Percentiles rank a stretch among this genome's conserved stretches.
Conservation (phyloP, 257 asterid species). For the Phtheirospermum japonicum region DNA sequence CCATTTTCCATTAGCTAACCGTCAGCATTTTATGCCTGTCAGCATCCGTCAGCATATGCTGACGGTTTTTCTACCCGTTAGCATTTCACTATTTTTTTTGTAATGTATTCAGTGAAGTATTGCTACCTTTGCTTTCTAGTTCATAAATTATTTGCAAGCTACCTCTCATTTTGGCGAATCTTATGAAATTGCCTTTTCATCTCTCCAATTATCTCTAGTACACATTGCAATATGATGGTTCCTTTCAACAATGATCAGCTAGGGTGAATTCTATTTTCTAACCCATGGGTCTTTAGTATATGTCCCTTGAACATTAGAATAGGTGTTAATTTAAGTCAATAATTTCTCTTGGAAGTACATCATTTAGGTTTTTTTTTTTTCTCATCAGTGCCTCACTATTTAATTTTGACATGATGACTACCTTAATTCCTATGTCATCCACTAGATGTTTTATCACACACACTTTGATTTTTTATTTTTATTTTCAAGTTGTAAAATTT, state of each 20-base stretch:
- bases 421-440: slow-evolving; percentile 5
- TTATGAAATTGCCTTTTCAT: not conserved
- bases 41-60: no score
- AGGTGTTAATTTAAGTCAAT: slow-evolving; percentile 12
- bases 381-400: slow-evolving; percentile 11
- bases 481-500: not conserved
- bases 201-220: not conserved
- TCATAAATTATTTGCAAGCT: slow-evolving; percentile 14
- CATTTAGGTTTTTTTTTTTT: not conserved
- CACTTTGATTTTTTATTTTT: no score
- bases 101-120: not conserved
- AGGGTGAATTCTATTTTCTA: not conserved
- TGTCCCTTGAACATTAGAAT: slow-evolving; percentile 5
- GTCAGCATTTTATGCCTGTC: no score
- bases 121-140: slow-evolving; percentile 6
- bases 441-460: slow-evolving; percentile 11
- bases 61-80: no score
- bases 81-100: no score
- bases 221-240: slow-evolving; percentile 11
- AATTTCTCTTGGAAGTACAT: not conserved
- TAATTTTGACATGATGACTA: not conserved
- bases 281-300: not conserved
- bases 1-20: no score
- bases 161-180: slow-evolving; percentile 9
- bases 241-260: slow-evolving; percentile 10